Evolutionary conservation across 345 rosid genomes (phyloP).

Genomic region (Rhodamnia rubescens): DNA sequence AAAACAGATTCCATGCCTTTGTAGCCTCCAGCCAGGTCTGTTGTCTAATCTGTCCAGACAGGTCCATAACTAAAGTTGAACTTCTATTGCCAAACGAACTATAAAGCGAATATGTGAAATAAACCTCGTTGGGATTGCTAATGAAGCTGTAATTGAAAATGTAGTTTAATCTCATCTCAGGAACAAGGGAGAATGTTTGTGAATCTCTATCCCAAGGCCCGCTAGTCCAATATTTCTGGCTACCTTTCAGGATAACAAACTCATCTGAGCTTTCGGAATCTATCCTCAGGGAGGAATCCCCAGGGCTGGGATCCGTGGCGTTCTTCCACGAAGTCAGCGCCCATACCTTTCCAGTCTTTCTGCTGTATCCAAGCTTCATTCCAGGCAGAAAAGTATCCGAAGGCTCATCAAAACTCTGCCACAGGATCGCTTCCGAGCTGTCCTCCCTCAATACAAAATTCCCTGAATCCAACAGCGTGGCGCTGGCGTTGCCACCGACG

Average conservation of each 20-base stretch:
- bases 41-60: conserved; percentile 4
- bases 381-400: conserved; percentile 25
- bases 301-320: background rate
- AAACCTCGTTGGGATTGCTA: background rate
- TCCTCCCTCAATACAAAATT: conserved; percentile 26
- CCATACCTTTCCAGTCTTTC: background rate
- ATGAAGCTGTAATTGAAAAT: background rate
- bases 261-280: background rate
- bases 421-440: background rate
- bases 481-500: background rate
- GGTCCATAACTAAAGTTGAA: conserved; percentile 2
- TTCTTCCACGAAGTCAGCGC: background rate
- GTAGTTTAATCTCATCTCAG: background rate
- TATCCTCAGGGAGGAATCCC: background rate
- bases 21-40: background rate
- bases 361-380: conserved; percentile 22
- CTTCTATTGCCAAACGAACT: fast-evolving
- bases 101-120: background rate
- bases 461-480: conserved; percentile 27
- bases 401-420: conserved; percentile 51
- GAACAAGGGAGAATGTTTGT: fast-evolving
- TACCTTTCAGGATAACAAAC: background rate
- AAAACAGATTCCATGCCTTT: conserved; percentile 1
- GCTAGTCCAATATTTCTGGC: background rate
- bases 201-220: background rate